Base-by-base conservation (phyloP, 1,284 basidiomycete genomes). In the Neotropicomus parvogracilis region DNA sequence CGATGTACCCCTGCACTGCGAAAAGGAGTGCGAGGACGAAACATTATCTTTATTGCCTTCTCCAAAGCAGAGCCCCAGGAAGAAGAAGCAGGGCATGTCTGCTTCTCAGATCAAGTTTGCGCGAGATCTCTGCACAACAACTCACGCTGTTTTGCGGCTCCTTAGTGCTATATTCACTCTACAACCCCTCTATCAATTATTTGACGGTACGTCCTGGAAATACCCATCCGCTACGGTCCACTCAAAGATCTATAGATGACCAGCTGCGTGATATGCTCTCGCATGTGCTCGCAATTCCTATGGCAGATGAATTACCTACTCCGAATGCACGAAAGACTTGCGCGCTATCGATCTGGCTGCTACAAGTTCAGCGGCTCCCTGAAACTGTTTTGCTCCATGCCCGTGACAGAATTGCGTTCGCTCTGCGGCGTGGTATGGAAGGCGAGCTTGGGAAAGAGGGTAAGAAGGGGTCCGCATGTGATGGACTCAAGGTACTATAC, bases 391-490 rank as follows among this genome's bases (percentile, higher is more conserved):
- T 90, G 13, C 56, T 66, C 14, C 79, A 81, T 14, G 77, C 83
- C 2, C 75, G 73, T 11, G 77, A 80, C 54, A 75, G 82, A 27
- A 85, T 91, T 34, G 75, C 81, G 1, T 81, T 78, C 48, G 84
- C 85, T 3, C 62, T 91, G 9, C 75, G 78, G 44, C 79, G 87
- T 31, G 88, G 82, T n/a, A 78, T 91, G 52, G 83, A 86, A 49
- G 88, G 88, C 11, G 83, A 89, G 51, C 77, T 91, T 16, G 88
- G 88, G 3, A 87, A 87, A 60, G 88, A 91, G 65, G 88, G 88
- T 9, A 90, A 90, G 70, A 90, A 87, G 57, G 88, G 88, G 0
- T 80, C 87, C 3, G 75, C 74, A 2, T 82, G 75, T 33, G 88
- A 91, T 61, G 85, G 83, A 16, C 72, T 89, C 38, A 85, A 80